Base-by-base conservation (phyloP, 2,329 filamentous ascomycete genomes). In the Diplodia sapinea region DNA sequence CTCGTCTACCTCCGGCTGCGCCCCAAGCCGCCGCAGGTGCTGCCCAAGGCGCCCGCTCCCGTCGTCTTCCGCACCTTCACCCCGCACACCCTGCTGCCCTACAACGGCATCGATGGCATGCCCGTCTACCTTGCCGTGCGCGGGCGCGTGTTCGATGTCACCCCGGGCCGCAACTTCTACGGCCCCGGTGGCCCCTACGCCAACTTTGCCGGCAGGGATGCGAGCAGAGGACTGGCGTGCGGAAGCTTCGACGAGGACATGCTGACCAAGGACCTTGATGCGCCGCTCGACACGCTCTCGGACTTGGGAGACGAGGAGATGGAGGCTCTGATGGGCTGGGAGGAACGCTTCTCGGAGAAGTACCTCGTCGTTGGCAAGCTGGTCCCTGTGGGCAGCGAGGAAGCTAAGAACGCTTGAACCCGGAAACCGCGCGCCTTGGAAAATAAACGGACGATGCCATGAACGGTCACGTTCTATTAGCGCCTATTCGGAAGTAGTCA, bases 241-340 rank as follows among this genome's bases (percentile, higher is more conserved):
- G 92, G 94, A 68, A 96, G 92, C 82, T 98, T 99, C 79, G 95
- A 97, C 77, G 88, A 92, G 83, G 91, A 94, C 7, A 96, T 98
- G 93, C 82, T 98, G 81, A 98, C 95, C 20, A 88, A 94, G 83
- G 91, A 97, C 78, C 81, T 98, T 66, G 88, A 95, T 68, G 94
- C 88, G 0, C 92, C 93, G 54, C 82, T 97, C 70, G 93, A 97
- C 77, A 87, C 85, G 65, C 83, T 97, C 52, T 84, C 87, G 63
- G 92, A 89, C 68, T 79, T 98, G 69, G 88, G 87, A 6, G 79
- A 77, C 1, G 93, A 94, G 68, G 89, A 96, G 83, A 81, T 91
- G 80, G 94, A 96, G 78, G 91, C 93, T 61, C 82, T 97, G 79
- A 84, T 86, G 73, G 93, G 92, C 1, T 99, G 95, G 95, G 94